These are phyloP conservation scores for Myriosclerotinia curreyana DNA, from an alignment of 2,329 filamentous ascomycete species.

Conservation along the genomic window DNA sequence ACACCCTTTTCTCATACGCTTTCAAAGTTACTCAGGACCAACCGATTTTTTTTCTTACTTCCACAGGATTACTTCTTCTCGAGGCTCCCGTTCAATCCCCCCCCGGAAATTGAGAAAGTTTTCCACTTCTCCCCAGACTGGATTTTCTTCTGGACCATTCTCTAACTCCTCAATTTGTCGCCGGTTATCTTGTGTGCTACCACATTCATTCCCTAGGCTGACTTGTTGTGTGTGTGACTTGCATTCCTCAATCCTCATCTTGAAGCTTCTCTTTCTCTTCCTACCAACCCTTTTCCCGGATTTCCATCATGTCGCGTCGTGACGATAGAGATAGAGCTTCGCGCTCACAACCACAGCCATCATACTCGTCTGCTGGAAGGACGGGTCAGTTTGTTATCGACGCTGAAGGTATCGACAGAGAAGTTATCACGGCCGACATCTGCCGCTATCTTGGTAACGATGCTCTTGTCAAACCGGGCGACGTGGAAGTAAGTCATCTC, in stretches of 20 bases:
- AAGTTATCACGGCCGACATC: slow-evolving; percentile 81
- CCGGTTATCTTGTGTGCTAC: slow-evolving; percentile 31
- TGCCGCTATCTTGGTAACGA: slow-evolving; percentile 82
- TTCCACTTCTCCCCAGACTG: slow-evolving; percentile 15
- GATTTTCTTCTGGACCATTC: slow-evolving; percentile 25
- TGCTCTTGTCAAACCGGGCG: slow-evolving; percentile 72
- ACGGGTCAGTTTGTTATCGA: slow-evolving; percentile 80
- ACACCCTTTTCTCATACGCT: slow-evolving; percentile 1
- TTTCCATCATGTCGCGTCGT: slow-evolving; percentile 18
- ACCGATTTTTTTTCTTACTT: slow-evolving; percentile 9
- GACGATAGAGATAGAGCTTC: slow-evolving; percentile 31
- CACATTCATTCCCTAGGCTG: slow-evolving; percentile 35
- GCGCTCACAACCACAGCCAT: slow-evolving; percentile 41
- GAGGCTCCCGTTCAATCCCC: slow-evolving; percentile 27
- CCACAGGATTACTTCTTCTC: slow-evolving; percentile 33
- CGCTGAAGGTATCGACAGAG: slow-evolving; percentile 75
- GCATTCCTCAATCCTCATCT: slow-evolving; percentile 35
- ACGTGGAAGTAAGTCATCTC: slow-evolving; percentile 61
- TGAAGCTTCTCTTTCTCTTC: slow-evolving; percentile 36
- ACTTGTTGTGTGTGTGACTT: slow-evolving; percentile 40
- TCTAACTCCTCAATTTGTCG: slow-evolving; percentile 24
- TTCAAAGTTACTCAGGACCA: slow-evolving; percentile 24
- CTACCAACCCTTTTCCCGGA: slow-evolving; percentile 36
- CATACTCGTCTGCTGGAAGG: slow-evolving; percentile 41
- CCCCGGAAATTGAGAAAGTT: slow-evolving; percentile 18